Evolutionary conservation across 257 asterid species (phyloP).

Genomic region (Sherardia arvensis): DNA sequence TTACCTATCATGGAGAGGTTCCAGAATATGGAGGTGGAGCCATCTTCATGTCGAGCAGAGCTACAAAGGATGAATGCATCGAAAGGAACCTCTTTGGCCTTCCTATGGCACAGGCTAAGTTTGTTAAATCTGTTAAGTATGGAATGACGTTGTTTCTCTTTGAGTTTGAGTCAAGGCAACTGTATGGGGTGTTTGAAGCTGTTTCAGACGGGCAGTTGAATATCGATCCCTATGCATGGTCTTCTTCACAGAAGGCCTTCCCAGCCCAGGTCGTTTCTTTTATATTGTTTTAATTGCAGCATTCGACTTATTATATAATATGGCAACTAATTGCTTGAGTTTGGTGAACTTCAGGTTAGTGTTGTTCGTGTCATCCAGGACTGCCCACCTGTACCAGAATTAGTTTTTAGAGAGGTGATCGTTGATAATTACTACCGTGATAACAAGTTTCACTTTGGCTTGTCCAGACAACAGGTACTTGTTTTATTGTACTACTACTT

Average conservation of each 20-base stretch:
- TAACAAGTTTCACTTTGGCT: slow-evolving; percentile 15
- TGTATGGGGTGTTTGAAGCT: slow-evolving; percentile 10
- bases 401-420: slow-evolving; percentile 6
- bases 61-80: slow-evolving; percentile 8
- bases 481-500: not conserved
- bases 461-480: slow-evolving; percentile 16
- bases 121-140: not conserved
- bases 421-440: slow-evolving; percentile 12
- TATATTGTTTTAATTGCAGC: not conserved
- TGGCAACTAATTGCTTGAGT: not conserved
- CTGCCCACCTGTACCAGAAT: slow-evolving; percentile 11
- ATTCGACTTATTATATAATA: not conserved
- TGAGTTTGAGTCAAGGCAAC: not conserved
- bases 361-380: slow-evolving; percentile 11
- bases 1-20: not conserved
- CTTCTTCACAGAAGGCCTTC: slow-evolving; percentile 6
- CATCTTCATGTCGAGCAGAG: slow-evolving; percentile 5
- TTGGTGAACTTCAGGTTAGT: slow-evolving; percentile 7
- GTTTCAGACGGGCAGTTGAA: slow-evolving; percentile 1
- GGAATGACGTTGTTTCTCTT: slow-evolving; percentile 10
- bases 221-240: slow-evolving; percentile 1
- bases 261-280: slow-evolving; percentile 6
- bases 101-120: slow-evolving; percentile 1
- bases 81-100: slow-evolving; percentile 6
- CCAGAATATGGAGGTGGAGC: slow-evolving; percentile 8